Evolutionary conservation across 768 basidiomycete genomes (phyloP), one percentile per base, ranked within the genome.

Genomic region (Fomitopsis serialis): DNA sequence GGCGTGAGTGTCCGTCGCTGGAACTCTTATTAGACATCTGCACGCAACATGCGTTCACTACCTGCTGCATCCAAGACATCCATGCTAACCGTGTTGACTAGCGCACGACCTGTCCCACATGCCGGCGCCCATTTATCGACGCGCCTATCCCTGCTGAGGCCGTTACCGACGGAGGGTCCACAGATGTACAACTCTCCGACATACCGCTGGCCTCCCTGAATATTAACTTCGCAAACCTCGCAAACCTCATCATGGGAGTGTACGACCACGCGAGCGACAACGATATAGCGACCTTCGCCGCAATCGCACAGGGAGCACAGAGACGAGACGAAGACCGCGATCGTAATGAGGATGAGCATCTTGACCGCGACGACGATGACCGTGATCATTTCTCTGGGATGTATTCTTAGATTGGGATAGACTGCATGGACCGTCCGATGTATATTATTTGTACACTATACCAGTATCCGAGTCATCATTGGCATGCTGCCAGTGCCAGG

Each of bases 1-100:
- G 81, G 78, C 43, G 85, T 86, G 63, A 50, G 79, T 73, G 21
- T 45, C 25, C 42, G 21, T 40, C 45, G 35, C 29, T 17, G 48
- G 19, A 8, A 25, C 23, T 48, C n/a, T 49, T 34, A 24, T 52
- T n/a, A n/a, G n/a, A n/a, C n/a, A n/a, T n/a, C n/a, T n/a, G 23
- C 37, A 19, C 19, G 21, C 37, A 19, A 12, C 22, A 7, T 44
- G n/a, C n/a, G n/a, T n/a, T n/a, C n/a, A n/a, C n/a, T n/a, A n/a
- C n/a, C n/a, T n/a, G n/a, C n/a, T n/a, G n/a, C n/a, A 32, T 11
- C 29, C 11, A 32, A 11, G 11, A 32, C 29, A 32, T 32, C 5
- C 6, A 11, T 11, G 11, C 29, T 11, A 6, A 32, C 29, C 6
- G 11, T 32, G 29, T 11, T 32, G 29, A 32, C 29, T 11, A 66